Base-by-base conservation (phyloP, 2,329 filamentous ascomycete genomes). In the Phialophora chinensis region DNA sequence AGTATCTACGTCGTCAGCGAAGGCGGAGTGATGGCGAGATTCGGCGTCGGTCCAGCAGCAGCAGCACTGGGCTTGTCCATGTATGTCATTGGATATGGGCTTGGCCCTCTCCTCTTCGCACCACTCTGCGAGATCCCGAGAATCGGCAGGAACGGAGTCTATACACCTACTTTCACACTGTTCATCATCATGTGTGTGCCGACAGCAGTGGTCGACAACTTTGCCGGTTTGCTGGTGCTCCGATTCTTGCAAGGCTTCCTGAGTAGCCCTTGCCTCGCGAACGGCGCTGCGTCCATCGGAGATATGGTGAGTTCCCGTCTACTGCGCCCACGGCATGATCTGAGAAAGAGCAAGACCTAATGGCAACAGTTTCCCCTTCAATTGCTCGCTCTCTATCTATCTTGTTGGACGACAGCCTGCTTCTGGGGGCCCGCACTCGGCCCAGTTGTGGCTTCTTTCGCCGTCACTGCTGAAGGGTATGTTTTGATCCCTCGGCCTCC, bases 151-250 rank as follows among this genome's bases (percentile, higher is more conserved):
- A 91, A 88, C 71, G 86, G 86, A 0, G 84, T 89, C 6, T 91
- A 91, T 75, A 85, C 90, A 27, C 75, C 85, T 69, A 89, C 89
- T 6, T 89, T 91, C 79, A 84, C 85, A 65, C 79, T 91, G 31
- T 92, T 91, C 74, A 86, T 90, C 60, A 83, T 91, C 67, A 75
- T 92, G 14, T 86, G 84, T 4, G 83, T 91, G n/a, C 88, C 89
- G 0, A 85, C 88, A 0, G 86, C 87, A 0, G 75, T 91, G 0
- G 86, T 87, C 3, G 77, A 84, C 44, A 90, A 88, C 77, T 90
- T 88, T 60, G 78, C 85, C 0, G 87, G 88, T 0, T 80, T 92
- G 11, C 82, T 90, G 72, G 86, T 89, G 2, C 80, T 88, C 2
- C 83, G 88, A 0, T 89, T 90, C 76, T 76, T 90, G 2, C 85